A percentile compares a stretch with the other conserved stretches of the same genome.
Evolutionary conservation across 2,329 filamentous ascomycete species (phyloP).

Genomic region (Ophiostoma australiae): DNA sequence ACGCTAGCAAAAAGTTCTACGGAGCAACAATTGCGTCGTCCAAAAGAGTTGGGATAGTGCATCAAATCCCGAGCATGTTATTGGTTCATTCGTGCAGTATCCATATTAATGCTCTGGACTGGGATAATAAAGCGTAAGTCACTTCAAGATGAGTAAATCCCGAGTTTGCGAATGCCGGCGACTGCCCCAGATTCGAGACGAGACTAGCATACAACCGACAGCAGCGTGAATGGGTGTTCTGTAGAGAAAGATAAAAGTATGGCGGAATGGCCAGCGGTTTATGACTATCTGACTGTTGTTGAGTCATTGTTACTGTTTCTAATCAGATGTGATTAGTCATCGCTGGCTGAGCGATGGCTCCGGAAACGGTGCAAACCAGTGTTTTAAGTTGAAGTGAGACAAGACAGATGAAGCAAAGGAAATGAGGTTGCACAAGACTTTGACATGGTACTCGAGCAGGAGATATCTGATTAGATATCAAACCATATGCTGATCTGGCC

Average conservation of each 20-base stretch:
- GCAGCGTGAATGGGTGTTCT: neutral
- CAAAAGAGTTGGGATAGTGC: neutral
- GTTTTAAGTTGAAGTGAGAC: too few species aligned
- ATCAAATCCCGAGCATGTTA: slow-evolving; percentile 20
- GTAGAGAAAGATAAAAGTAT: too few species aligned
- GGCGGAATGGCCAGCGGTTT: too few species aligned
- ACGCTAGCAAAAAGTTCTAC: neutral
- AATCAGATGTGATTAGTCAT: neutral
- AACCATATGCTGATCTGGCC: too few species aligned
- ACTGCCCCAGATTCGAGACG: neutral
- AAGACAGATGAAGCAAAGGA: too few species aligned
- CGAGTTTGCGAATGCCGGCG: slow-evolving; percentile 23
- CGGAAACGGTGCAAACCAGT: neutral
- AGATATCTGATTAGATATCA: too few species aligned
- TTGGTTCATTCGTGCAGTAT: neutral
- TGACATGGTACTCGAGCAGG: too few species aligned
- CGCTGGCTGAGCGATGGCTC: neutral
- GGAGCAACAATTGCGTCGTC: neutral
- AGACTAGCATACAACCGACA: neutral
- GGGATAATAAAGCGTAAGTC: neutral
- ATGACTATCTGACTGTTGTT: too few species aligned
- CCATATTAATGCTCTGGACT: neutral
- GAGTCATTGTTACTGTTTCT: neutral
- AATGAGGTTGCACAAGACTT: too few species aligned
- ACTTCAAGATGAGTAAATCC: slow-evolving; percentile 16